Percentiles rank a stretch among this genome's conserved stretches.
Conservation (phyloP, 257 asterid species). For the Marsdenia floribunda region DNA sequence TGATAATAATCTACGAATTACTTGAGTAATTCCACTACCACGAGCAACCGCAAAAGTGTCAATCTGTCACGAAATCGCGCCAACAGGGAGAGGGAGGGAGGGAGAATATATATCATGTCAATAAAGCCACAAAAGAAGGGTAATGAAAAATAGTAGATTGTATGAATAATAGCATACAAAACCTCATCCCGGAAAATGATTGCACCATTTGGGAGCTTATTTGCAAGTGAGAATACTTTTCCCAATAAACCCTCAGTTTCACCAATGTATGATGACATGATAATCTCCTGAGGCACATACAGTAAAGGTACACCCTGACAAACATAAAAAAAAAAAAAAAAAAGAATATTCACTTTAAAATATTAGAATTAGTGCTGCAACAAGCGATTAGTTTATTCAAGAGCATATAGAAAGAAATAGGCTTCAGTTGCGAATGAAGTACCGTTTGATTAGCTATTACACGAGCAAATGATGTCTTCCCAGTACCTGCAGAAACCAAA, state of each 20-base stretch:
- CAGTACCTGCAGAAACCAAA: constrained; percentile 82
- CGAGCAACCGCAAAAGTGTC: constrained; percentile 94
- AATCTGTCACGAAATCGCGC: constrained; percentile 40
- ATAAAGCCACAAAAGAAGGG: constrained; percentile 4
- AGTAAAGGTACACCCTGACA: constrained; percentile 80
- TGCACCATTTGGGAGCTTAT: constrained; percentile 77
- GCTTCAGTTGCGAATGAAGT: constrained; percentile 26
- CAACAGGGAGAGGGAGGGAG: background rate
- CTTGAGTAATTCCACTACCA: constrained; percentile 88
- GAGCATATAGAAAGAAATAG: background rate
- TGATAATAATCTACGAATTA: constrained; percentile 81
- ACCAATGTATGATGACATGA: constrained; percentile 87
- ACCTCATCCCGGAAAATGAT: constrained; percentile 95
- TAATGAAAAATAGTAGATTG: background rate
- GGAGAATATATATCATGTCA: background rate
- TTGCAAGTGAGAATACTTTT: constrained; percentile 85
- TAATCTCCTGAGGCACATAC: constrained; percentile 86
- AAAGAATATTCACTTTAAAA: constrained; percentile 6
- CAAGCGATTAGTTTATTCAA: background rate
- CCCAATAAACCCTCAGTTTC: constrained; percentile 94
- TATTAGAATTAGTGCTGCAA: background rate
- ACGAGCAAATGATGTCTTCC: constrained; percentile 98
- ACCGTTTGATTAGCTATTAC: constrained; percentile 95
- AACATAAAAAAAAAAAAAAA: constrained; percentile 15
- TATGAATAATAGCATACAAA: constrained; percentile 7